Conservation (phyloP, 2,329 filamentous ascomycete genomes). For the Diaporthe eres region DNA sequence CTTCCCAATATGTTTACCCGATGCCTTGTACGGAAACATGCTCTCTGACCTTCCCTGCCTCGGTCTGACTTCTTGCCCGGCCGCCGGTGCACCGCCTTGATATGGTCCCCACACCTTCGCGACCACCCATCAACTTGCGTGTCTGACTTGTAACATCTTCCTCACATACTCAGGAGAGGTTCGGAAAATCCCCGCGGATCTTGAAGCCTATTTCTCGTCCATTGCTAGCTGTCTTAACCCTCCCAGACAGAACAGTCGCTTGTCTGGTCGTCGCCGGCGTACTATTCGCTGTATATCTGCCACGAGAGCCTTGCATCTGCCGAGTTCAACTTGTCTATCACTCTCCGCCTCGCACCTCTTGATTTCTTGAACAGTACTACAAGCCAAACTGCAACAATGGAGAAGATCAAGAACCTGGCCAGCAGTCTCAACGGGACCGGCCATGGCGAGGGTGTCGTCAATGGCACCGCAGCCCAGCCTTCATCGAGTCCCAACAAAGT, state of each 20-base stretch:
- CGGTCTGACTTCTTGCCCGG: conserved; percentile 9
- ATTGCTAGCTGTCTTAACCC: not conserved
- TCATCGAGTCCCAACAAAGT: conserved; percentile 31
- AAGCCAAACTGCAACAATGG: not conserved
- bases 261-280: not conserved
- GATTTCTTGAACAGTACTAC: not conserved
- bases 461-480: not conserved
- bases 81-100: conserved; percentile 10
- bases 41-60: not conserved
- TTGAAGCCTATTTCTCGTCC: not conserved
- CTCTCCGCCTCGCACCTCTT: not conserved
- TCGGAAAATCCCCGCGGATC: not conserved
- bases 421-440: conserved; percentile 15
- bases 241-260: not conserved
- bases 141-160: not conserved
- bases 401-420: conserved; percentile 24
- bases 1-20: conserved; percentile 19
- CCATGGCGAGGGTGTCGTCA: not conserved
- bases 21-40: not conserved
- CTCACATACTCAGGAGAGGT: not conserved
- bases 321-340: not conserved
- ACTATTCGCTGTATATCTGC: not conserved
- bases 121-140: not conserved
- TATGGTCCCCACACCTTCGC: conserved; percentile 15
- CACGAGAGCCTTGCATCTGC: not conserved